These are phyloP conservation scores for Coccomyxa sp. DNA, from an alignment of 139 green algal species.

Conservation along the genomic window DNA sequence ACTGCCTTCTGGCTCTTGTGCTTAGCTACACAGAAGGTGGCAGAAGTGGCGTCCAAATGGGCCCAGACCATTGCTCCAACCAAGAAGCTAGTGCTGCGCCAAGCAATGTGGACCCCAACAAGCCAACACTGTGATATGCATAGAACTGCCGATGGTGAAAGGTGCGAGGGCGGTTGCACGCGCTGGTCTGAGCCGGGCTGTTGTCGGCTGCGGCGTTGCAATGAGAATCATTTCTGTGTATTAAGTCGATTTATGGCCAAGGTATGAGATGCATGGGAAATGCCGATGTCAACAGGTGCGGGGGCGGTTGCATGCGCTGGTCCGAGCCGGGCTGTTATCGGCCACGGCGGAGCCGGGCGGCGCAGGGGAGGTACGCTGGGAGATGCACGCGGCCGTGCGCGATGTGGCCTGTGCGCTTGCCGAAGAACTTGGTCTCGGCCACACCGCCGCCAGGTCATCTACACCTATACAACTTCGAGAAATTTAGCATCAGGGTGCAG, in stretches of 20 bases:
- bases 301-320: conserved; percentile 6
- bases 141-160: too few species aligned
- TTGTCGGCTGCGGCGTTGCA: conserved; percentile 8
- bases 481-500: not conserved
- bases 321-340: not conserved
- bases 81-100: too few species aligned
- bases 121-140: too few species aligned
- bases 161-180: conserved; percentile 3
- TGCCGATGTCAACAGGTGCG: too few species aligned
- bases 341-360: conserved; percentile 6
- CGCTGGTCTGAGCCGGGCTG: not conserved
- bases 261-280: too few species aligned
- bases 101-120: too few species aligned
- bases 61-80: too few species aligned
- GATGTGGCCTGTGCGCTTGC: conserved; percentile 4
- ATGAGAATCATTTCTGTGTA: too few species aligned
- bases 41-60: too few species aligned
- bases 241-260: too few species aligned
- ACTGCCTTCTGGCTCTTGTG: too few species aligned
- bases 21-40: too few species aligned
- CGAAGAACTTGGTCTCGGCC: conserved; percentile 14
- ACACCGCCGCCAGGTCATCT: conserved; percentile 7
- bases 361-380: conserved; percentile 1
- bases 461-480: not conserved
- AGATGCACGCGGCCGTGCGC: conserved; percentile 11